Percentiles rank a stretch among this genome's conserved stretches.
These are phyloP conservation scores for Xylaria castorea DNA, from an alignment of 495 filamentous ascomycete species.

Conservation along the genomic window DNA sequence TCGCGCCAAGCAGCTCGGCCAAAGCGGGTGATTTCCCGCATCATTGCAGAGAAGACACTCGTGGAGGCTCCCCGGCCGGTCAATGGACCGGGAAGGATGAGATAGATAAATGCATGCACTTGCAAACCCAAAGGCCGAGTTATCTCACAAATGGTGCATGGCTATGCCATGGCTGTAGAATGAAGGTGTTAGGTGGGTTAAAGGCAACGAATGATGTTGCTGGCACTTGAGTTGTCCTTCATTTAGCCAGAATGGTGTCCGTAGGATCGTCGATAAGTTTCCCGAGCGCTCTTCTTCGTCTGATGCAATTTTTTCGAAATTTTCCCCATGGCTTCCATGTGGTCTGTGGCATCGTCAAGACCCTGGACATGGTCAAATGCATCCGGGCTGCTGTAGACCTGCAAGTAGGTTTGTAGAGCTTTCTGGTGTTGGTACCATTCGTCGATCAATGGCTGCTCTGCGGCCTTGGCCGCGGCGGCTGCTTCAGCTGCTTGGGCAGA, in stretches of 20 bases:
- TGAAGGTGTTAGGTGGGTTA: neutral
- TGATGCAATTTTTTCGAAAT: constrained; percentile 41
- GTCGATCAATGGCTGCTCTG: constrained; percentile 46
- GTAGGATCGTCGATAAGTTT: constrained; percentile 41
- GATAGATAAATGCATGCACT: constrained; percentile 39
- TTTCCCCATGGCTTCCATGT: constrained; percentile 54
- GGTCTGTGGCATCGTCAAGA: constrained; percentile 52
- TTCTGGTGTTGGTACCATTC: constrained; percentile 57
- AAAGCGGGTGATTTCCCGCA: constrained; percentile 30
- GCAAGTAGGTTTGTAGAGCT: constrained; percentile 51
- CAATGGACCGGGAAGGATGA: constrained; percentile 36
- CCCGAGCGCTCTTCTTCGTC: constrained; percentile 38
- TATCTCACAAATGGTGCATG: constrained; percentile 28
- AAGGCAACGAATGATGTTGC: neutral
- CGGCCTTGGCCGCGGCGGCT: constrained; percentile 38
- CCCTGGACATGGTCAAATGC: constrained; percentile 51
- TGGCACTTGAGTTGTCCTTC: constrained; percentile 29
- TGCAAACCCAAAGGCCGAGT: constrained; percentile 34
- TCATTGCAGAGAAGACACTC: constrained; percentile 32
- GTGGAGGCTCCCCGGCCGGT: constrained; percentile 29
- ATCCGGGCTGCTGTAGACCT: constrained; percentile 52
- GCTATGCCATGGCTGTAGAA: constrained; percentile 22
- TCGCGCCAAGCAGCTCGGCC: constrained; percentile 37
- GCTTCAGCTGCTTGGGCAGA: constrained; percentile 40
- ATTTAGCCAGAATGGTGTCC: constrained; percentile 41